Percentiles rank a stretch among this genome's conserved stretches.
Evolutionary conservation across 768 basidiomycete genomes (phyloP).

Genomic region (Leccinum disarticulatum): DNA sequence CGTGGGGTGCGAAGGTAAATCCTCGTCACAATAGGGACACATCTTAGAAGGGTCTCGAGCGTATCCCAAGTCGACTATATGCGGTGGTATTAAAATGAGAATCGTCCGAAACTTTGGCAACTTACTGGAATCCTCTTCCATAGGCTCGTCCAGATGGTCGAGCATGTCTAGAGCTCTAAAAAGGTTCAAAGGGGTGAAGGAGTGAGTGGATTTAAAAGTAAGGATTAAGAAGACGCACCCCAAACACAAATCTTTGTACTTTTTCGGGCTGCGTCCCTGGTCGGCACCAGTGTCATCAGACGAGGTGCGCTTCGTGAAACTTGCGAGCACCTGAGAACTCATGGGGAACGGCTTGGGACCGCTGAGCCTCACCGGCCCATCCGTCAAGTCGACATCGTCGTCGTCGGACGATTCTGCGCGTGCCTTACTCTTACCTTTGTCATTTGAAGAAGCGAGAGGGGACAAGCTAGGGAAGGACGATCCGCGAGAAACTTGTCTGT

Average conservation of each 20-base stretch:
- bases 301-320: slow-evolving; percentile 30
- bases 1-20: slow-evolving; percentile 62
- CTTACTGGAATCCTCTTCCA: slow-evolving; percentile 46
- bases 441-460: slow-evolving; percentile 18
- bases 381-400: not conserved
- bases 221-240: slow-evolving; percentile 12
- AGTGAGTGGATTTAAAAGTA: slow-evolving; percentile 12
- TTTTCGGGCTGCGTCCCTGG: slow-evolving; percentile 31
- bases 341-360: slow-evolving; percentile 45
- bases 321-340: slow-evolving; percentile 44
- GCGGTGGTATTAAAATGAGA: not conserved
- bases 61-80: slow-evolving; percentile 51
- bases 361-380: not conserved
- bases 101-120: not conserved
- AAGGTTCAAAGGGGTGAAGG: slow-evolving; percentile 1
- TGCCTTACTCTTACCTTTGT: slow-evolving; percentile 26
- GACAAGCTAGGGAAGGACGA: slow-evolving; percentile 26
- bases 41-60: slow-evolving; percentile 61
- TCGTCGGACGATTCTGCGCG: slow-evolving; percentile 5
- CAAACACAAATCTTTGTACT: slow-evolving; percentile 29
- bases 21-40: slow-evolving; percentile 81
- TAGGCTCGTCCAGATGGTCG: slow-evolving; percentile 20
- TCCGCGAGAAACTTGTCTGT: slow-evolving; percentile 9
- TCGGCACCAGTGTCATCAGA: slow-evolving; percentile 34
- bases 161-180: slow-evolving; percentile 9